Percentiles rank a stretch among this genome's conserved stretches.
Evolutionary conservation across 1,139 yeast genomes (phyloP).

Genomic region (Blastobotrys apis): DNA sequence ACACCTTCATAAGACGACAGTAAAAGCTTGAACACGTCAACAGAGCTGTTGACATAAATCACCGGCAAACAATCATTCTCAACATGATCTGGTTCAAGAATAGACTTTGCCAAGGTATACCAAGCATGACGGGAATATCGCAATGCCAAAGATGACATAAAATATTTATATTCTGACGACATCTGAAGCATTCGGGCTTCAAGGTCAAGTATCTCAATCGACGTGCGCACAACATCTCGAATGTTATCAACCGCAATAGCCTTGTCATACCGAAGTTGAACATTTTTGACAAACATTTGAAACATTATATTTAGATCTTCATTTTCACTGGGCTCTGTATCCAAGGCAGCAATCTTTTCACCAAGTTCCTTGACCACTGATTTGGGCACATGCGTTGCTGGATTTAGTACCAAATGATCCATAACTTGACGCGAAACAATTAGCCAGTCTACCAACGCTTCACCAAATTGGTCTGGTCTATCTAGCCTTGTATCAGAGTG

Average conservation of each 20-base stretch:
- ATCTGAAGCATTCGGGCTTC: neutral
- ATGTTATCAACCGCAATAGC: neutral
- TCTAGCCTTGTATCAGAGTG: neutral
- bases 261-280: conserved; percentile 7
- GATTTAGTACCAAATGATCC: conserved; percentile 8
- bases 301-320: neutral
- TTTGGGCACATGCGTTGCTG: conserved; percentile 12
- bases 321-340: neutral
- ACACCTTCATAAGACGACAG: conserved; percentile 3
- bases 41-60: conserved; percentile 6
- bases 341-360: neutral
- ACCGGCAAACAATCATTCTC: conserved; percentile 9
- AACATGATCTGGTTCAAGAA: conserved; percentile 5
- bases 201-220: neutral
- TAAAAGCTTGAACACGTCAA: conserved; percentile 2
- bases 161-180: neutral
- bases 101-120: conserved; percentile 7
- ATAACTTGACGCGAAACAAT: conserved; percentile 5
- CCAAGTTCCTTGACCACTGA: neutral
- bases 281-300: neutral
- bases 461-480: too few species aligned
- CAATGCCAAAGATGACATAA: conserved; percentile 3
- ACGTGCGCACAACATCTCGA: neutral
- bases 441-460: conserved; percentile 1
- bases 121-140: conserved; percentile 16